Conservation (phyloP, 1,284 basidiomycete genomes). For the Cryptococcus deneoformans region DNA sequence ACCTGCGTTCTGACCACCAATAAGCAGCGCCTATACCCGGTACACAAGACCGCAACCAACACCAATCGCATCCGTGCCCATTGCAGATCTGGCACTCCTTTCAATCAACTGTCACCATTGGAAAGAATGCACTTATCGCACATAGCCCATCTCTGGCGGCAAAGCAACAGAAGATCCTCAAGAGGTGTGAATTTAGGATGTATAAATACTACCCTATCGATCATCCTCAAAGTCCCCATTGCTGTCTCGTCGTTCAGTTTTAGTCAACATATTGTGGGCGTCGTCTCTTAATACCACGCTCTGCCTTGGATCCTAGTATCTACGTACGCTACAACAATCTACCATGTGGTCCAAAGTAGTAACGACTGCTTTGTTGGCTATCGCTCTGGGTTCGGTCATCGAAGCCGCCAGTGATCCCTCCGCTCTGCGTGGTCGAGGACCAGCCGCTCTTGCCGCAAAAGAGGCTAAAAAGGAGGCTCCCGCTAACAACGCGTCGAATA, state of each 20-base stretch:
- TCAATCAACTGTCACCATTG: too few species aligned
- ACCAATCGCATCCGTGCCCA: too few species aligned
- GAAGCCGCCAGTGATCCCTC: not conserved
- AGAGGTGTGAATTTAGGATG: not conserved
- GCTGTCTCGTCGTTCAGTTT: not conserved
- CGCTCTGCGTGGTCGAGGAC: not conserved
- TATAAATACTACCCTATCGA: not conserved
- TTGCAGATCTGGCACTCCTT: too few species aligned
- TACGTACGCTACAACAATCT: not conserved
- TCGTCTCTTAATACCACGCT: not conserved
- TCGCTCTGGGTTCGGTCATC: not conserved
- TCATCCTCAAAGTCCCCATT: not conserved
- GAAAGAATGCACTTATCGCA: too few species aligned
- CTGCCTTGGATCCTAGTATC: not conserved
- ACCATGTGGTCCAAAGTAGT: conserved; percentile 1
- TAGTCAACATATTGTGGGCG: not conserved
- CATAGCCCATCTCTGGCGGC: too few species aligned
- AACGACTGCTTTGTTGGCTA: not conserved
- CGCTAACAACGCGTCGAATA: not conserved
- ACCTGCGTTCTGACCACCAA: too few species aligned
- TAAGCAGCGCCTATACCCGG: too few species aligned
- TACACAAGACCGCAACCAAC: too few species aligned
- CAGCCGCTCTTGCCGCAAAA: conserved; percentile 1
- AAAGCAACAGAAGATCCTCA: too few species aligned
- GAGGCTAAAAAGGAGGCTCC: not conserved